Evolutionary conservation across 2,329 filamentous ascomycete genomes (phyloP).

Genomic region (Zarea fungicola): DNA sequence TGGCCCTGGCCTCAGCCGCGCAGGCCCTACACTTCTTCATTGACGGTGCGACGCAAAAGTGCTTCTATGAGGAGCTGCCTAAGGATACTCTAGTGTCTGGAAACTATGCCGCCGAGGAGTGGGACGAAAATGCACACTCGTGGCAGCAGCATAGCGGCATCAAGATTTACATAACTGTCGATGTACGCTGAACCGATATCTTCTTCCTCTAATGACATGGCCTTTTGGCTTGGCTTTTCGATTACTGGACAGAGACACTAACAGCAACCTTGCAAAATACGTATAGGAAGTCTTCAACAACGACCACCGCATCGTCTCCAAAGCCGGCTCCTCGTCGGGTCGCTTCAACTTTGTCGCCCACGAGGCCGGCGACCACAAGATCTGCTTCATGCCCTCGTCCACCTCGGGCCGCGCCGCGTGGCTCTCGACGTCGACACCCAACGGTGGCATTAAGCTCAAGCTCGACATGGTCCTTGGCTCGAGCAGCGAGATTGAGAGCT

Average conservation of each 20-base stretch:
- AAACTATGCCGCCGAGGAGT: slow-evolving; percentile 83
- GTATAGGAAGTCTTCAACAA: slow-evolving; percentile 88
- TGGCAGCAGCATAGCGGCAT: slow-evolving; percentile 73
- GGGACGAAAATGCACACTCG: slow-evolving; percentile 60
- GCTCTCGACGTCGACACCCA: slow-evolving; percentile 59
- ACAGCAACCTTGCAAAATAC: slow-evolving; percentile 6
- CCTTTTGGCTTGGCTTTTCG: neutral
- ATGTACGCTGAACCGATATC: slow-evolving; percentile 45
- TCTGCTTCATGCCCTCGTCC: slow-evolving; percentile 87
- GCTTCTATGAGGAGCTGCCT: slow-evolving; percentile 96
- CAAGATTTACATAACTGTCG: slow-evolving; percentile 85
- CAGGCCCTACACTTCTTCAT: slow-evolving; percentile 95
- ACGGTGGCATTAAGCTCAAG: slow-evolving; percentile 75
- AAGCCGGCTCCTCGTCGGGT: slow-evolving; percentile 68
- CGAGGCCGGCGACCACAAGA: slow-evolving; percentile 89
- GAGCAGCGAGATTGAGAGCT: slow-evolving; percentile 87
- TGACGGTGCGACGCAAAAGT: slow-evolving; percentile 79
- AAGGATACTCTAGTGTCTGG: slow-evolving; percentile 97
- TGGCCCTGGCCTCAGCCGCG: slow-evolving; percentile 59
- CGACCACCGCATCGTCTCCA: slow-evolving; percentile 90
- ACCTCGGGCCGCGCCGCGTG: slow-evolving; percentile 64
- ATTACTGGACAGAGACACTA: neutral
- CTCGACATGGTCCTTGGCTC: slow-evolving; percentile 93
- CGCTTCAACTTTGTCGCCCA: slow-evolving; percentile 95
- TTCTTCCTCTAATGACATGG: neutral